A percentile compares a stretch with the other conserved stretches of the same genome.
phyloP scores from a whole-genome alignment of 768 basidiomycete species.

The Trametes sanguinea region DNA sequence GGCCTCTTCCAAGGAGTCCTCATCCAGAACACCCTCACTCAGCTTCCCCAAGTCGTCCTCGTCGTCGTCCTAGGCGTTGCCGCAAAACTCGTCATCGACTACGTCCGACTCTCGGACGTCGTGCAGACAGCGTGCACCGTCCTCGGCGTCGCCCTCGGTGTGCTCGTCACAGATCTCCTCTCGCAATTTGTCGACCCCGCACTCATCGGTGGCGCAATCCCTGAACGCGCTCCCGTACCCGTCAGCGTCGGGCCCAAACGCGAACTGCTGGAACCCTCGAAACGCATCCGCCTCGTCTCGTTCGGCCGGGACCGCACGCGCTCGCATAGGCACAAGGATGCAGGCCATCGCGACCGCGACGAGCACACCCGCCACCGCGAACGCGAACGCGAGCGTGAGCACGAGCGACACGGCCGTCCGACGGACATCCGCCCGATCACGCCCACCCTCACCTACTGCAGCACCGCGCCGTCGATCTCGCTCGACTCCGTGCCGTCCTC shows the following conservation, averaged over 20 bases:
- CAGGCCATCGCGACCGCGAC: constrained; percentile 9
- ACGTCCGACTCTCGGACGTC: constrained; percentile 53
- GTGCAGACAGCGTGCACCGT: constrained; percentile 59
- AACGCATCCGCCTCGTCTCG: constrained; percentile 32
- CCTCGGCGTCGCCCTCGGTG: constrained; percentile 67
- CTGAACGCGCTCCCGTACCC: constrained; percentile 1
- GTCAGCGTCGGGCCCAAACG: constrained; percentile 1
- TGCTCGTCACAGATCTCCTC: constrained; percentile 70
- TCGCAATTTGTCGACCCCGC: constrained; percentile 58
- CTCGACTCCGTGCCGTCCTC: constrained; percentile 70
- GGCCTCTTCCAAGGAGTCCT: constrained; percentile 79
- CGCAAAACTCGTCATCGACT: constrained; percentile 67
- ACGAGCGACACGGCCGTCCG: constrained; percentile 26
- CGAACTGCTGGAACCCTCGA: constrained; percentile 20
- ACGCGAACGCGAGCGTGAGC: constrained; percentile 23
- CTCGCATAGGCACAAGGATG: constrained; percentile 3
- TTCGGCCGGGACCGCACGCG: constrained; percentile 29
- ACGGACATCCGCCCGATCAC: constrained; percentile 31
- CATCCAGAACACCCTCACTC: constrained; percentile 64
- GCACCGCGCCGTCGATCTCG: constrained; percentile 51
- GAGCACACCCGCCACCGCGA: constrained; percentile 18
- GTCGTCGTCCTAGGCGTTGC: constrained; percentile 58
- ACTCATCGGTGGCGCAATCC: background rate
- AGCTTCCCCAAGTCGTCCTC: constrained; percentile 54
- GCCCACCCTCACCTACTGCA: constrained; percentile 31